Evolutionary conservation across 306 rosid genomes (phyloP).

Genomic region (Hippophae rhamnoides): DNA sequence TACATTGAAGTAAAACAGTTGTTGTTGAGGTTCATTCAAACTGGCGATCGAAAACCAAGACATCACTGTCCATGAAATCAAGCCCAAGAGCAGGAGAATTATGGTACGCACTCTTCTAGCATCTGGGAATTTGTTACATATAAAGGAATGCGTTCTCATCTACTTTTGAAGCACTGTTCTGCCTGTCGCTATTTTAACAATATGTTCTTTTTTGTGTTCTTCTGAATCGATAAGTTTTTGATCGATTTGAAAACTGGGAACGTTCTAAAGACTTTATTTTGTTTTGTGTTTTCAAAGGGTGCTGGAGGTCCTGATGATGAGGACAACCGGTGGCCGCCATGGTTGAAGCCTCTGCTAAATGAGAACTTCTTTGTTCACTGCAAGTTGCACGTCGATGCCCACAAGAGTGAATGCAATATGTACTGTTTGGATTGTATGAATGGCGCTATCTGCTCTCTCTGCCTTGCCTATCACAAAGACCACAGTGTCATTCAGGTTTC

Average conservation of each 20-base stretch:
- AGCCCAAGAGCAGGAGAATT: constrained; percentile 88
- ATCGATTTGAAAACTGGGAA: constrained; percentile 6
- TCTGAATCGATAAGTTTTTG: background rate
- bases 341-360: constrained; percentile 80
- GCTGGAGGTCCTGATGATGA: constrained; percentile 91
- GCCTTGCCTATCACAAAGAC: constrained; percentile 69
- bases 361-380: constrained; percentile 93
- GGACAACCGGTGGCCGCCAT: constrained; percentile 92
- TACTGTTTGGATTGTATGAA: constrained; percentile 95
- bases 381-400: constrained; percentile 78
- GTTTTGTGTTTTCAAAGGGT: constrained; percentile 37
- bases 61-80: constrained; percentile 67
- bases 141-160: constrained; percentile 1
- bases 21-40: constrained; percentile 14
- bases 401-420: constrained; percentile 97
- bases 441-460: constrained; percentile 87
- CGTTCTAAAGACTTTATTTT: background rate
- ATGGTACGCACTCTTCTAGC: constrained; percentile 32
- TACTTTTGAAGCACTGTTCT: constrained; percentile 4
- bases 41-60: constrained; percentile 93
- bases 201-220: background rate
- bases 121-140: background rate
- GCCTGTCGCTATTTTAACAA: constrained; percentile 8
- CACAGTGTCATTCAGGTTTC: constrained; percentile 86
- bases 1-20: background rate